Percentiles rank a stretch among this genome's conserved stretches.
These are phyloP conservation scores for Kwoniella botswanensis DNA, from an alignment of 768 basidiomycete genomes.

Conservation along the genomic window DNA sequence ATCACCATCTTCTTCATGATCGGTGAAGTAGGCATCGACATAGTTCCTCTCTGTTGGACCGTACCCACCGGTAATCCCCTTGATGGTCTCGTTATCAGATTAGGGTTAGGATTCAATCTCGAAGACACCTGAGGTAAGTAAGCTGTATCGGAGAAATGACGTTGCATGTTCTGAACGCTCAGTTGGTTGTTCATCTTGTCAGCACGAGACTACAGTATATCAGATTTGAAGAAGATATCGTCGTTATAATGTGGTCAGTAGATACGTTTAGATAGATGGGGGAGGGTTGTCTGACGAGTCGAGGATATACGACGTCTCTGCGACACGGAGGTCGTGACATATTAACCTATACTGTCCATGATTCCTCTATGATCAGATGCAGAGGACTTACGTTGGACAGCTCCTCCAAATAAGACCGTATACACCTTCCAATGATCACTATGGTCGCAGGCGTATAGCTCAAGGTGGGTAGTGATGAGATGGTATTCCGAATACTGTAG, in stretches of 20 bases:
- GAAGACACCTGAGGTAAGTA: conserved; percentile 17
- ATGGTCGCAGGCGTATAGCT: neutral
- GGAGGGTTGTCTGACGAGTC: neutral
- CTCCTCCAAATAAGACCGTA: no score
- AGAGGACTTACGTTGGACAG: neutral
- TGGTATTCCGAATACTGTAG: neutral
- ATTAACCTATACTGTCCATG: no score
- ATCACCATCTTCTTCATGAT: conserved; percentile 9
- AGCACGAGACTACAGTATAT: no score
- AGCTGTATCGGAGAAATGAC: conserved; percentile 28
- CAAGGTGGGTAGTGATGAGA: neutral
- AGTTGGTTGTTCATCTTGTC: no score
- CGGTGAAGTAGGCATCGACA: conserved; percentile 45
- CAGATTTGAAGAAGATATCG: no score
- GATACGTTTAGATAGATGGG: neutral
- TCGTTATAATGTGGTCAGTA: neutral
- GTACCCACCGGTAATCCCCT: conserved; percentile 13
- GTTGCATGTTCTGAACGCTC: conserved; percentile 16
- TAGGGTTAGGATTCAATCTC: conserved; percentile 16
- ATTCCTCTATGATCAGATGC: neutral
- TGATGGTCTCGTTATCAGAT: conserved; percentile 4
- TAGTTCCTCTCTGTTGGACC: conserved; percentile 33
- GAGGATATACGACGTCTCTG: no score
- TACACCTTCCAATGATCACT: neutral
- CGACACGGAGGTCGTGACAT: no score